phyloP scores from a whole-genome alignment of 768 basidiomycete species.

The Amanita muscaria region DNA sequence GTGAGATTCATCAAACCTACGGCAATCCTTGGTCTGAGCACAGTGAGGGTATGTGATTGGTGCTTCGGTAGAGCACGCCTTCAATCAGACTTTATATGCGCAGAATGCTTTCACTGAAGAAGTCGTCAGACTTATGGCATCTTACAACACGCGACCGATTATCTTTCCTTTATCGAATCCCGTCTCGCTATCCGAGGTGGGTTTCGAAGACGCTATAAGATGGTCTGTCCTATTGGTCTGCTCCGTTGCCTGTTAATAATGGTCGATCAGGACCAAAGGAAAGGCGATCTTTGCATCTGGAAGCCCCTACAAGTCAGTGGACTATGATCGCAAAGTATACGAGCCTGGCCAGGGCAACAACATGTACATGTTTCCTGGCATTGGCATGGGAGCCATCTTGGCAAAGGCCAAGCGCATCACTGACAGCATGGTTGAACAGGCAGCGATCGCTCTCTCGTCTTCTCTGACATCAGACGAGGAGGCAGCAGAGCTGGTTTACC shows the following conservation, averaged over 20 bases:
- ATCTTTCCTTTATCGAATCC: slow-evolving; percentile 81
- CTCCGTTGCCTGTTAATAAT: not conserved
- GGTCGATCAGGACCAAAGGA: slow-evolving; percentile 47
- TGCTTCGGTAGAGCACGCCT: not conserved
- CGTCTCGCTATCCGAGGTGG: slow-evolving; percentile 48
- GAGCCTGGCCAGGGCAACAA: slow-evolving; percentile 78
- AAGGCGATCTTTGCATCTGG: slow-evolving; percentile 66
- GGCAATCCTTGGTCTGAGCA: slow-evolving; percentile 68
- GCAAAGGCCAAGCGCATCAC: slow-evolving; percentile 52
- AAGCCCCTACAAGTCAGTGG: slow-evolving; percentile 52
- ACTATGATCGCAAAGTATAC: slow-evolving; percentile 35
- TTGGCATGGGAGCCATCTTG: slow-evolving; percentile 57
- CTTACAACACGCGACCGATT: slow-evolving; percentile 61
- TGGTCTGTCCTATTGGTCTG: slow-evolving; percentile 28
- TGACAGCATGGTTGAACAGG: slow-evolving; percentile 61
- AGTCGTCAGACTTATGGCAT: slow-evolving; percentile 54
- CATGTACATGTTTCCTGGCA: slow-evolving; percentile 60
- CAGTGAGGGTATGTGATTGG: slow-evolving; percentile 29
- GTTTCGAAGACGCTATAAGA: slow-evolving; percentile 49
- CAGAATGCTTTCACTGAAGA: slow-evolving; percentile 57
- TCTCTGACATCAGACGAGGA: slow-evolving; percentile 49
- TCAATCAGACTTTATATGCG: slow-evolving; percentile 11
- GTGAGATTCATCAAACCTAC: slow-evolving; percentile 68
- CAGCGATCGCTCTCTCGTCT: slow-evolving; percentile 50
- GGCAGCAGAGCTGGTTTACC: slow-evolving; percentile 52